Base-by-base conservation (phyloP, 257 asterid genomes). In the Eucommia ulmoides region DNA sequence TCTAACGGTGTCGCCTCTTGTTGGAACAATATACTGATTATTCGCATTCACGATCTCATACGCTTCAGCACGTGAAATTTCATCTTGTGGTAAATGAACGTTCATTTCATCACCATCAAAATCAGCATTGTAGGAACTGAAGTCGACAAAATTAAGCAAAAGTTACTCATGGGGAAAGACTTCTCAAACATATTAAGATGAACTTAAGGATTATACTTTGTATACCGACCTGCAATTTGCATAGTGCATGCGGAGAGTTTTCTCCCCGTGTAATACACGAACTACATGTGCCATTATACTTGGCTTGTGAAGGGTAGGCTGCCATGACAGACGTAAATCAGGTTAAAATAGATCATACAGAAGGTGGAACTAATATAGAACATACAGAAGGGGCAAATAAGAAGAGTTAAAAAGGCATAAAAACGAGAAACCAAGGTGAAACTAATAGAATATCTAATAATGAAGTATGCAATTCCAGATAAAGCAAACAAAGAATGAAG, bases 241-340 rank as follows among this genome's bases (percentile, higher is more conserved):
- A 65, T 91, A 91, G 76, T 91, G 98, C 98, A 91, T 86, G 54
- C 98, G 88, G 54, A 91, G 93, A 3, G 98, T 86, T 75, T 78
- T 91, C 68, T 91, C 98, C 53, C 98, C 98, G 64, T 86, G 80
- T 60, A 91, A 69, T 26, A 91, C 93, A 53, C 98, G 96, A 63
- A 91, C 98, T 9, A 81, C 76, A 64, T 91, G 98, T 49, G 98
- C 98, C 98, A 91, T 91, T 76, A 91, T 86, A 65, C 98, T 91
- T 50, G 98, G 96, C 76, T 91, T 91, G 85, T 91, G 98, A 55
- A 91, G 98, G 11, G 98, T 91, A 56, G 98, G 98, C 96, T 91
- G 85, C 48, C 52, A 74, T 52, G 44, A 60, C 65, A 51, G 58
- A 35, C n/a, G n/a, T n/a, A n/a, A n/a, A n/a, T n/a, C n/a, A n/a